These are phyloP conservation scores for Cladophialophora bantiana DNA, from an alignment of 2,329 filamentous ascomycete species.

Conservation along the genomic window DNA sequence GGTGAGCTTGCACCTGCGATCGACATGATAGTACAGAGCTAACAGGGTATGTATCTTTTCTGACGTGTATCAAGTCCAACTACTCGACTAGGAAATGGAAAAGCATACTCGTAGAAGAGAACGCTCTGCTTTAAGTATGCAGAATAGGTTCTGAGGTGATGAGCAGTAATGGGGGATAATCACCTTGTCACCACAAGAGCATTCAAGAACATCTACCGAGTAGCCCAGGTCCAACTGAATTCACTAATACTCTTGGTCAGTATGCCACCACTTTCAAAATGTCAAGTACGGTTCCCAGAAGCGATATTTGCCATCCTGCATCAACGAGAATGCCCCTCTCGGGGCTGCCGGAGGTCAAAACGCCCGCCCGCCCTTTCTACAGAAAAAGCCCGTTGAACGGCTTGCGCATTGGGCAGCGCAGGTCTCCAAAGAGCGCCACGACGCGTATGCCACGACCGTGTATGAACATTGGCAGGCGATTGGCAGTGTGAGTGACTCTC, in stretches of 20 bases:
- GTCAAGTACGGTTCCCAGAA: neutral
- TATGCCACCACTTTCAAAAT: neutral
- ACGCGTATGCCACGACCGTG: neutral
- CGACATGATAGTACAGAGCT: neutral
- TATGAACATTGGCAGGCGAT: neutral
- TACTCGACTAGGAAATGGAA: neutral
- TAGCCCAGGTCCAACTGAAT: too few species aligned
- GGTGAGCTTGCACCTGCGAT: neutral
- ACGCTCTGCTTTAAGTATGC: neutral
- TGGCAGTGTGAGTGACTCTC: neutral
- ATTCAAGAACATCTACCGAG: neutral
- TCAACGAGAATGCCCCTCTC: neutral
- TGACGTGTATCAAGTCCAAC: neutral
- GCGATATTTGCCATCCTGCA: neutral
- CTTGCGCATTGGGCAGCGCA: neutral
- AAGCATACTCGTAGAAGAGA: neutral
- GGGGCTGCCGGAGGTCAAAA: neutral
- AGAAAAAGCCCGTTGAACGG: neutral
- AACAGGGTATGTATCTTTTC: neutral
- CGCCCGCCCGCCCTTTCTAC: neutral
- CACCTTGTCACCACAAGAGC: neutral
- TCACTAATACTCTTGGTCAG: neutral
- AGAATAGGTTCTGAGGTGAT: neutral
- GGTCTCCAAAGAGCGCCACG: neutral
- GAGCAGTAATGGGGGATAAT: neutral